phyloP scores from a whole-genome alignment of 768 basidiomycete genomes.

The Auricularia sp. region DNA sequence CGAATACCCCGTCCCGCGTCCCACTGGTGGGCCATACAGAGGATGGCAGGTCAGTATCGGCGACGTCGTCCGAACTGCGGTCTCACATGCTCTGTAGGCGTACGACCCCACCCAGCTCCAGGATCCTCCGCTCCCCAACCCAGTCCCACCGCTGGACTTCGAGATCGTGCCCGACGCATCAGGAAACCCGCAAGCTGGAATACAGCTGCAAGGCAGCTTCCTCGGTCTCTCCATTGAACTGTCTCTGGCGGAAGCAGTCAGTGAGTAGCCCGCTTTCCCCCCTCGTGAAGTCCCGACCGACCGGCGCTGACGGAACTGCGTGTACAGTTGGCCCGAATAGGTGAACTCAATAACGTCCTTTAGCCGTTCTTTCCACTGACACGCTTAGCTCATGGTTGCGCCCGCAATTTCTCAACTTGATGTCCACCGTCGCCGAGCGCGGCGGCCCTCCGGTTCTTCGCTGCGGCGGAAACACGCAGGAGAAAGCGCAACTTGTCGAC shows the following conservation, averaged over 20 bases:
- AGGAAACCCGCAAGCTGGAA: slow-evolving; percentile 18
- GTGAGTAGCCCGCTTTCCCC: slow-evolving; percentile 19
- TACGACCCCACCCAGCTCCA: slow-evolving; percentile 1
- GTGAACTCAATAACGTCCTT: slow-evolving; percentile 22
- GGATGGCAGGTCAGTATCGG: background rate
- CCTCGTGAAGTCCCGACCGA: background rate
- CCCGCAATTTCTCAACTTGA: slow-evolving; percentile 37
- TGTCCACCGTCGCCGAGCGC: slow-evolving; percentile 31
- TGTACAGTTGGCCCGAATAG: slow-evolving; percentile 10
- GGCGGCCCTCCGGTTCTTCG: slow-evolving; percentile 31
- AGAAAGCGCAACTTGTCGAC: slow-evolving; percentile 23
- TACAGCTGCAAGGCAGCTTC: slow-evolving; percentile 38
- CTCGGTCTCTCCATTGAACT: slow-evolving; percentile 56
- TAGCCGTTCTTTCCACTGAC: slow-evolving; percentile 6
- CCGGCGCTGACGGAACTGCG: background rate
- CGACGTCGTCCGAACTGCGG: background rate
- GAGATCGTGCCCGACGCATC: background rate
- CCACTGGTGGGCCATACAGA: background rate
- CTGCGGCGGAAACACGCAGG: slow-evolving; percentile 45
- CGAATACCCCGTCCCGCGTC: background rate
- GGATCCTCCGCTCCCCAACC: background rate
- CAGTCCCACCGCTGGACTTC: background rate
- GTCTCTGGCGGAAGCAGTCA: slow-evolving; percentile 44
- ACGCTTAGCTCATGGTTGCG: slow-evolving; percentile 21
- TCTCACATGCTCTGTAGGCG: slow-evolving; percentile 1